phyloP scores from a whole-genome alignment of 805 yeast species.

The Saturnispora sanitii region DNA sequence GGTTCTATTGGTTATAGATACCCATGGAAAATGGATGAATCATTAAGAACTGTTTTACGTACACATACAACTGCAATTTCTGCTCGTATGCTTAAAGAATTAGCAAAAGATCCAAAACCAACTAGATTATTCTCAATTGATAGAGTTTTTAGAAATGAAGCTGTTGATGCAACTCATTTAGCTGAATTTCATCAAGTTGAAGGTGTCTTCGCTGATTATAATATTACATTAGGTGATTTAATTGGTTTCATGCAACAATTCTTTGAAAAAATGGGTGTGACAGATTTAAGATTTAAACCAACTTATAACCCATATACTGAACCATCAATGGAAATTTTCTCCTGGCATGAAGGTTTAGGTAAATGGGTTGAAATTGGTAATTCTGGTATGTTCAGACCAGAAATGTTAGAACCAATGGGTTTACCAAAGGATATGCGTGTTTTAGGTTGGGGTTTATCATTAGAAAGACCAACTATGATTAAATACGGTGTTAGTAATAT shows the following conservation, averaged over 20 bases:
- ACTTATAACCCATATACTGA: constrained; percentile 99
- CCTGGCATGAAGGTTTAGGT: constrained; percentile 87
- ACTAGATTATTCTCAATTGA: constrained; percentile 90
- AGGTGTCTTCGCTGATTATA: constrained; percentile 96
- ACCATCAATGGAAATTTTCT: constrained; percentile 95
- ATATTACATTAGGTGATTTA: constrained; percentile 88
- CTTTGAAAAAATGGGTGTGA: constrained; percentile 95
- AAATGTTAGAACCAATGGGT: constrained; percentile 98
- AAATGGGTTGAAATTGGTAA: constrained; percentile 99
- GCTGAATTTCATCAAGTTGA: constrained; percentile 99
- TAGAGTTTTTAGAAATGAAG: constrained; percentile 98
- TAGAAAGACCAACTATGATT: constrained; percentile 99
- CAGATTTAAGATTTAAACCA: constrained; percentile 91
- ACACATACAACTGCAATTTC: constrained; percentile 97
- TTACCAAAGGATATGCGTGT: constrained; percentile 90
- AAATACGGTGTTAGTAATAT: constrained; percentile 92
- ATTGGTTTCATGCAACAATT: constrained; percentile 98
- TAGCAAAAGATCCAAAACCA: constrained; percentile 85
- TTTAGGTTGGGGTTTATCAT: constrained; percentile 92
- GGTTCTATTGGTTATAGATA: constrained; percentile 98
- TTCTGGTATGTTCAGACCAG: constrained; percentile 99
- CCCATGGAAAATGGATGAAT: constrained; percentile 91
- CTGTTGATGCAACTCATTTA: constrained; percentile 97
- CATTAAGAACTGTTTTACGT: constrained; percentile 84
- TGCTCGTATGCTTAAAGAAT: constrained; percentile 72